phyloP scores from a whole-genome alignment of 352 stramenopile species.

The Phytophthora citrophthora region DNA sequence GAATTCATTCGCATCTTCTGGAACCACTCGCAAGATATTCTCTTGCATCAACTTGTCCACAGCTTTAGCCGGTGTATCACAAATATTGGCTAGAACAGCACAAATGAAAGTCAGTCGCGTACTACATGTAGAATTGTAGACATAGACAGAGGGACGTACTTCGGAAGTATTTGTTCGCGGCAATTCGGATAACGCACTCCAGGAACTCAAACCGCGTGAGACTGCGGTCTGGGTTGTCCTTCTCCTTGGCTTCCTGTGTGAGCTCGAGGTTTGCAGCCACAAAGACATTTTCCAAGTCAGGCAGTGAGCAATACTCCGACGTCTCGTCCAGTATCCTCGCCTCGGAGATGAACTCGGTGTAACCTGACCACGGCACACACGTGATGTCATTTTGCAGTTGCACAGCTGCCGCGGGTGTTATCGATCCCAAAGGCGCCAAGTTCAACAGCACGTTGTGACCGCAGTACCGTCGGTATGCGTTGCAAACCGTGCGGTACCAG shows the following conservation, averaged over 20 bases:
- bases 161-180: constrained; percentile 80
- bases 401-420: constrained; percentile 45
- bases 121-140: not conserved
- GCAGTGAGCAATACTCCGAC: constrained; percentile 69
- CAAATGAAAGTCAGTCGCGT: not conserved
- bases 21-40: constrained; percentile 50
- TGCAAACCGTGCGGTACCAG: constrained; percentile 64
- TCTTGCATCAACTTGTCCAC: constrained; percentile 74
- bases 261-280: constrained; percentile 81
- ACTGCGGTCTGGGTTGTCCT: constrained; percentile 80
- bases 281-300: constrained; percentile 84
- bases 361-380: constrained; percentile 74
- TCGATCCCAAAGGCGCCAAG: constrained; percentile 43
- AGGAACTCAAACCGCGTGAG: constrained; percentile 84
- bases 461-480: constrained; percentile 72
- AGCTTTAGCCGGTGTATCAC: constrained; percentile 70
- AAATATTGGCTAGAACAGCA: constrained; percentile 54
- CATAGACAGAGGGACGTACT: constrained; percentile 40
- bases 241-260: constrained; percentile 78
- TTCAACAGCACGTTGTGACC: constrained; percentile 66
- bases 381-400: constrained; percentile 76
- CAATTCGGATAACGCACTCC: constrained; percentile 76
- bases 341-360: constrained; percentile 73
- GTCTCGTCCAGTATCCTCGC: constrained; percentile 67
- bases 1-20: constrained; percentile 77